Percentiles rank a stretch among this genome's conserved stretches.
Conservation (phyloP, 768 basidiomycete species). For the Amanita muscaria region DNA sequence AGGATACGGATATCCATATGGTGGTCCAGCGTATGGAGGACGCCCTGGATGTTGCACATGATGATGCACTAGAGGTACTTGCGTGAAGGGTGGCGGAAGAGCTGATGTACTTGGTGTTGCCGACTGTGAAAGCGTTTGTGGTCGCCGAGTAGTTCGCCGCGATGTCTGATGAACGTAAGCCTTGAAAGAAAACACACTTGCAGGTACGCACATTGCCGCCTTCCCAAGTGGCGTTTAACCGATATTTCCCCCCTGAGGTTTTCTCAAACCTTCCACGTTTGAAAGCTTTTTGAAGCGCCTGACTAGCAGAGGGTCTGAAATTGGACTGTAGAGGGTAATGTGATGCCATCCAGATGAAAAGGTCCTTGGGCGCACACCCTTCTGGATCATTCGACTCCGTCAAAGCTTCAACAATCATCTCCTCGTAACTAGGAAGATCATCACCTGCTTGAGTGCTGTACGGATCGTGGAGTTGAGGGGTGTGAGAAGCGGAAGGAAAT, state of each 20-base stretch:
- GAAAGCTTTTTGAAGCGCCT: slow-evolving; percentile 81
- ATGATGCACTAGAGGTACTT: slow-evolving; percentile 39
- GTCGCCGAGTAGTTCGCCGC: slow-evolving; percentile 69
- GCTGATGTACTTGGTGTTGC: slow-evolving; percentile 21
- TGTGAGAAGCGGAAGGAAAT: neutral
- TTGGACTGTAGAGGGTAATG: slow-evolving; percentile 81
- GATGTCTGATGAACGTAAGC: slow-evolving; percentile 44
- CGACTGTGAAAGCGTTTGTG: slow-evolving; percentile 45
- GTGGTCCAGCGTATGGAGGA: slow-evolving; percentile 27
- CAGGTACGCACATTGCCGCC: slow-evolving; percentile 59
- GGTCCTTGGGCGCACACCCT: slow-evolving; percentile 72
- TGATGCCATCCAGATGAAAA: slow-evolving; percentile 79
- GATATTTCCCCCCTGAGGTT: slow-evolving; percentile 61
- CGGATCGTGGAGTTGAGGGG: slow-evolving; percentile 16
- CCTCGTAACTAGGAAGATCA: slow-evolving; percentile 80
- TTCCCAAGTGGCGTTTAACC: slow-evolving; percentile 70
- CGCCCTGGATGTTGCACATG: slow-evolving; percentile 20
- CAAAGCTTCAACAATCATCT: slow-evolving; percentile 84
- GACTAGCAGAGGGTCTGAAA: slow-evolving; percentile 83
- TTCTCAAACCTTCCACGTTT: slow-evolving; percentile 78
- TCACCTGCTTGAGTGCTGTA: slow-evolving; percentile 20
- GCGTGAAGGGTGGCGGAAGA: slow-evolving; percentile 50
- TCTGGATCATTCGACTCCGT: slow-evolving; percentile 58
- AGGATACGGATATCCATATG: slow-evolving; percentile 32
- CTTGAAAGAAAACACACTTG: neutral